Evolutionary conservation across 2,329 filamentous ascomycete genomes (phyloP).

Genomic region (Graphilbum sp.): DNA sequence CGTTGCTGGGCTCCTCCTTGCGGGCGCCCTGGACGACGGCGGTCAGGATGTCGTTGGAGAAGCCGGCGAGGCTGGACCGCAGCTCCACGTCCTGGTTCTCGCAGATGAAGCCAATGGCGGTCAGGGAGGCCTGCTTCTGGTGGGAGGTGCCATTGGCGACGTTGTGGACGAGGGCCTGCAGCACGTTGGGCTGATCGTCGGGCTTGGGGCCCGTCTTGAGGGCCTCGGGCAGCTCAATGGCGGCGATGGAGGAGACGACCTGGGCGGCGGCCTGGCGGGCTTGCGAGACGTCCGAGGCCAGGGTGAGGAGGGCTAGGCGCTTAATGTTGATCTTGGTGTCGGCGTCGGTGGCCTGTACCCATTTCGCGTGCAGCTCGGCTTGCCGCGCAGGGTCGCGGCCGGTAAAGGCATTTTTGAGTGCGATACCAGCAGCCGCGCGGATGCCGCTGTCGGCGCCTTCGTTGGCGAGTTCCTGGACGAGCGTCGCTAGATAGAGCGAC

Average conservation of each 20-base stretch:
- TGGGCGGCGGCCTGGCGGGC: constrained; percentile 84
- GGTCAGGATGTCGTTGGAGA: constrained; percentile 95
- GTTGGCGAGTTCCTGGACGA: constrained; percentile 89
- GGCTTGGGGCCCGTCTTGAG: constrained; percentile 46
- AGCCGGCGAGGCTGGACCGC: constrained; percentile 59
- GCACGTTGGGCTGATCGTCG: constrained; percentile 46
- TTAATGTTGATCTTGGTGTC: constrained; percentile 80
- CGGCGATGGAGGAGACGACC: constrained; percentile 86
- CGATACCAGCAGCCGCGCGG: constrained; percentile 85
- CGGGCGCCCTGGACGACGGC: constrained; percentile 94
- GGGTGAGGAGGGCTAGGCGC: constrained; percentile 73
- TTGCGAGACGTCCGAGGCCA: constrained; percentile 61
- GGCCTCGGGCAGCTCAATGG: constrained; percentile 82
- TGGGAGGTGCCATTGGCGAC: constrained; percentile 74
- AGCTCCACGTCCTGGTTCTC: constrained; percentile 85
- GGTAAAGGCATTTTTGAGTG: constrained; percentile 95
- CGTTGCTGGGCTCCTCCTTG: constrained; percentile 83
- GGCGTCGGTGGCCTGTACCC: constrained; percentile 67
- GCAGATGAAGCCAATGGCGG: constrained; percentile 96
- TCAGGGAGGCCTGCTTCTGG: constrained; percentile 87
- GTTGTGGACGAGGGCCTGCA: constrained; percentile 78
- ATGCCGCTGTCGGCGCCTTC: constrained; percentile 70
- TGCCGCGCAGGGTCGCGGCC: constrained; percentile 78
- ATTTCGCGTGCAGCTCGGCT: constrained; percentile 84
- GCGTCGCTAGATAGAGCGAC: constrained; percentile 83